These are phyloP conservation scores for Arabidopsis suecica DNA, from an alignment of 345 rosid genomes.

Conservation along the genomic window DNA sequence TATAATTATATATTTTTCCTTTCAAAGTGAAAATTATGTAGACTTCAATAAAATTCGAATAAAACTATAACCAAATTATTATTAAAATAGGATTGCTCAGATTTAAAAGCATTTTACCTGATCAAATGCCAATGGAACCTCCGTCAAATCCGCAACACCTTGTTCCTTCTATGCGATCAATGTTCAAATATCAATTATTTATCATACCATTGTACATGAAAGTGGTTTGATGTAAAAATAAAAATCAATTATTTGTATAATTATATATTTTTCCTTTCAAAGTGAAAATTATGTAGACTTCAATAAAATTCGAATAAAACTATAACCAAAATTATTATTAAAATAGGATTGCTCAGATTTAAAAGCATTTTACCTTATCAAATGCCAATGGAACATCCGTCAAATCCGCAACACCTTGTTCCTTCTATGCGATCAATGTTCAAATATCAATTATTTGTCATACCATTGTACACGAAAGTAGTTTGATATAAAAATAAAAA, in stretches of 20 bases:
- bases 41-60: not conserved
- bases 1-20: too few relatives aligned
- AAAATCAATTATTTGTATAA: not conserved
- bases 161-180: slow-evolving; percentile 28
- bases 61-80: not conserved
- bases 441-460: slow-evolving; percentile 2
- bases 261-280: too few relatives aligned
- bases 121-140: not conserved
- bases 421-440: slow-evolving; percentile 28
- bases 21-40: not conserved
- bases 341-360: too few relatives aligned
- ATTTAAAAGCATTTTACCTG: too few relatives aligned
- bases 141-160: not conserved
- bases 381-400: not conserved
- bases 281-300: too few relatives aligned
- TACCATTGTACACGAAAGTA: slow-evolving; percentile 4
- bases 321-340: too few relatives aligned
- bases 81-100: too few relatives aligned
- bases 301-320: too few relatives aligned
- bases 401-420: not conserved
- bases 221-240: not conserved
- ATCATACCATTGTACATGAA: not conserved
- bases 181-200: slow-evolving; percentile 14
- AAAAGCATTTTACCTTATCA: too few relatives aligned
- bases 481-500: not conserved